A percentile compares a stretch with the other conserved stretches of the same genome.
These are phyloP conservation scores for Pinus albicaulis DNA, from an alignment of 75 land plant species.

Conservation along the genomic window DNA sequence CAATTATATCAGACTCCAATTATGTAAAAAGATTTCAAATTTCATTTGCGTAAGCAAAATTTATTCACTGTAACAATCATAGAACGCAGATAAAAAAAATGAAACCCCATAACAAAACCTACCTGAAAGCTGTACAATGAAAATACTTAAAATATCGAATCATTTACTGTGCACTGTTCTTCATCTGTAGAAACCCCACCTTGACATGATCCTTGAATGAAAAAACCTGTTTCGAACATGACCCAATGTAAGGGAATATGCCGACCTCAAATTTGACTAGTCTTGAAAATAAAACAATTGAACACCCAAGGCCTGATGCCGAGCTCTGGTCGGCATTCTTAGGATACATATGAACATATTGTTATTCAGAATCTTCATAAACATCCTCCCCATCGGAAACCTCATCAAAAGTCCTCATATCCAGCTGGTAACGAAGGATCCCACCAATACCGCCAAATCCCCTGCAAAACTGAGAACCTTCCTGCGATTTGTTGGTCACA, in stretches of 20 bases:
- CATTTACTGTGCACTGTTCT: no score
- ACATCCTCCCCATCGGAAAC: conserved; percentile 47
- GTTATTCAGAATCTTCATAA: conserved; percentile 56
- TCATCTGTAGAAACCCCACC: no score
- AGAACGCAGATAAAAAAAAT: no score
- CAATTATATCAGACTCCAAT: no score
- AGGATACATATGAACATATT: neutral
- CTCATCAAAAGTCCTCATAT: conserved; percentile 64
- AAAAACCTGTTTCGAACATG: conserved; percentile 1
- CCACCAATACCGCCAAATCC: conserved; percentile 81
- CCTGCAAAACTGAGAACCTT: conserved; percentile 72
- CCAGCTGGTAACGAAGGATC: conserved; percentile 66
- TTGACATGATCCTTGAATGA: neutral
- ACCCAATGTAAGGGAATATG: neutral
- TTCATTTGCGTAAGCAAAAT: no score
- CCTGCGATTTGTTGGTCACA: conserved; percentile 70
- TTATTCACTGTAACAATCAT: no score
- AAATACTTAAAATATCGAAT: no score
- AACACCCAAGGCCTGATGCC: neutral
- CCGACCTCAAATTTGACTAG: neutral
- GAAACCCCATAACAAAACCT: no score
- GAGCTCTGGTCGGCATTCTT: neutral
- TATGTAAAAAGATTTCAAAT: no score
- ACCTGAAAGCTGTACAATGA: no score
- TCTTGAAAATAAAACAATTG: neutral